phyloP scores from a whole-genome alignment of 2,329 filamentous ascomycete genomes.

The Fusarium coicis region DNA sequence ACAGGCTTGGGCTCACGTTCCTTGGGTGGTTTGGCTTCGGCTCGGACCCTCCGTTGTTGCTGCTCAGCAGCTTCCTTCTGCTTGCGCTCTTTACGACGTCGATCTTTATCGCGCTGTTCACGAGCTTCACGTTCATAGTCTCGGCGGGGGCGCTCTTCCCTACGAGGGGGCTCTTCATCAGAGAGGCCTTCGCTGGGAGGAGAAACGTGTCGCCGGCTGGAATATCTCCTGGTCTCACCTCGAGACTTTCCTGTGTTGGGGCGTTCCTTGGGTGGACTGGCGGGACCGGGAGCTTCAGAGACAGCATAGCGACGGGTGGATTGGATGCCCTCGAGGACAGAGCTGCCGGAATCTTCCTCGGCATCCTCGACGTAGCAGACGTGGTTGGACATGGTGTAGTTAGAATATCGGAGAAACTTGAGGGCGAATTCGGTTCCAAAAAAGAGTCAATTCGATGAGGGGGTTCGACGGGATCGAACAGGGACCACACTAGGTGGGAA shows the following conservation, averaged over 20 bases:
- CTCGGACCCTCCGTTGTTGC: constrained; percentile 38
- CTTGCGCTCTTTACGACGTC: constrained; percentile 44
- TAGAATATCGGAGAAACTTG: constrained; percentile 28
- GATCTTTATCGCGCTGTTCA: constrained; percentile 43
- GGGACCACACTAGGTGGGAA: constrained; percentile 47
- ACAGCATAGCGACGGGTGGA: constrained; percentile 59
- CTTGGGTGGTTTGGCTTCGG: constrained; percentile 41
- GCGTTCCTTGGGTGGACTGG: constrained; percentile 58
- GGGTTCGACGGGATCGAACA: constrained; percentile 39
- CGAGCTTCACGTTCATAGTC: constrained; percentile 43
- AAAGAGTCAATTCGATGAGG: constrained; percentile 37
- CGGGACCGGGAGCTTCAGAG: constrained; percentile 56
- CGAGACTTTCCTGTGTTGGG: constrained; percentile 64
- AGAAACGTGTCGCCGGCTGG: constrained; percentile 51
- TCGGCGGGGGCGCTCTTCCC: constrained; percentile 41
- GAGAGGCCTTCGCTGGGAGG: constrained; percentile 49
- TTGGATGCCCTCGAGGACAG: constrained; percentile 53
- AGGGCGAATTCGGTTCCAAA: constrained; percentile 35
- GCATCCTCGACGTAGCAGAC: constrained; percentile 63
- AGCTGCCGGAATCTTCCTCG: constrained; percentile 61
- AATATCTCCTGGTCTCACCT: constrained; percentile 50
- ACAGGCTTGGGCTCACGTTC: constrained; percentile 44
- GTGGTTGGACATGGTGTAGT: constrained; percentile 56
- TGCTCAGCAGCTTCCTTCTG: constrained; percentile 41
- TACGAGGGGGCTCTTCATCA: constrained; percentile 58